Percentiles rank a stretch among this genome's conserved stretches.
Evolutionary conservation across 1,139 yeast species (phyloP).

Genomic region (Blastobotrys serpentis): DNA sequence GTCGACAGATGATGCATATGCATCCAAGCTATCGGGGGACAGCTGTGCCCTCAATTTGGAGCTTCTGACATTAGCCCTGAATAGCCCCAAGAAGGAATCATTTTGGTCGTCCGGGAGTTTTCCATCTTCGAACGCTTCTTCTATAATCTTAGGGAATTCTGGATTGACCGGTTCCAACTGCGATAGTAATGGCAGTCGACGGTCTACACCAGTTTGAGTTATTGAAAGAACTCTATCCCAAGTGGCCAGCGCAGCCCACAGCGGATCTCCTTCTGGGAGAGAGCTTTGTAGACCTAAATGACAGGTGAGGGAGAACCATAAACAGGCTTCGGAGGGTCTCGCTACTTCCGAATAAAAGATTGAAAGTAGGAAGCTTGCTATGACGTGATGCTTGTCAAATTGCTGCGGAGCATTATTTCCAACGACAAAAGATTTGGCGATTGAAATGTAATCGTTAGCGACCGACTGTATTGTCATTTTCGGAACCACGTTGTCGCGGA

Average conservation of each 20-base stretch:
- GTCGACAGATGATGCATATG: constrained; percentile 14
- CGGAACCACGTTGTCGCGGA: constrained; percentile 19
- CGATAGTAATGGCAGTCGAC: background rate
- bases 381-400: constrained; percentile 7
- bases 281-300: constrained; percentile 1
- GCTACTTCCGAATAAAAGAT: constrained; percentile 22
- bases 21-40: constrained; percentile 17
- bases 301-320: constrained; percentile 1
- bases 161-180: constrained; percentile 6
- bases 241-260: constrained; percentile 9
- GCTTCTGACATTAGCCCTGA: background rate
- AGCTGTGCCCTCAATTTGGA: constrained; percentile 19
- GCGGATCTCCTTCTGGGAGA: constrained; percentile 7
- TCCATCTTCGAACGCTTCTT: background rate
- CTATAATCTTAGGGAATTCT: constrained; percentile 2
- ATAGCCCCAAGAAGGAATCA: background rate
- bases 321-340: background rate
- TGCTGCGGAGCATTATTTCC: background rate
- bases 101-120: background rate
- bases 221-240: constrained; percentile 8
- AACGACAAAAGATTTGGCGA: background rate
- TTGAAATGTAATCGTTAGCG: background rate
- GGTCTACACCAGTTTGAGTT: background rate
- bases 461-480: background rate
- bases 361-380: constrained; percentile 20